phyloP scores from a whole-genome alignment of 208 protist genomes.

The Herpetomonas samuelpessoai region DNA sequence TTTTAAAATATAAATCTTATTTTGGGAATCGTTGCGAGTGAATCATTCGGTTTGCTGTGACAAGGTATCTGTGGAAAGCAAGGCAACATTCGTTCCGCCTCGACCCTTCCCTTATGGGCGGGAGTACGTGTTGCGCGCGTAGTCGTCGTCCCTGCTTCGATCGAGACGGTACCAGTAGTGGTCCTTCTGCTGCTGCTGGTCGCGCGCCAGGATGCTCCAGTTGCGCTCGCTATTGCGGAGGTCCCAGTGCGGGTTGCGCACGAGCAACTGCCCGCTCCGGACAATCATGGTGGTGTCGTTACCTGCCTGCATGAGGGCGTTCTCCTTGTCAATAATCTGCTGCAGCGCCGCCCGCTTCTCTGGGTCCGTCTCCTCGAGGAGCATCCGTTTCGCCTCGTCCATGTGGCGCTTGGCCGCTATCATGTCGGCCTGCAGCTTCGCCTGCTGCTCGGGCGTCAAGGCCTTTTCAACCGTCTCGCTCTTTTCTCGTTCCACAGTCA shows the following conservation, averaged over 20 bases:
- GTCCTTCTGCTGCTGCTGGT: constrained; percentile 89
- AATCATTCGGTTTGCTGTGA: too few relatives aligned
- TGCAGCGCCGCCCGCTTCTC: constrained; percentile 51
- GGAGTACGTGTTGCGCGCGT: constrained; percentile 74
- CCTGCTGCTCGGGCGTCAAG: constrained; percentile 7
- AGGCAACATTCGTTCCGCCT: constrained; percentile 4
- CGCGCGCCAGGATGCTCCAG: constrained; percentile 77
- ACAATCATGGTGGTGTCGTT: constrained; percentile 76
- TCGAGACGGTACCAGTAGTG: constrained; percentile 86
- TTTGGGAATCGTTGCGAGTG: too few relatives aligned
- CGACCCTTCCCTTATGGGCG: constrained; percentile 12
- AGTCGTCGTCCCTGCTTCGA: constrained; percentile 83
- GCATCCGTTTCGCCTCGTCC: constrained; percentile 46
- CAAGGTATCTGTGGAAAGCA: too few relatives aligned
- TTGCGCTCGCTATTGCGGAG: constrained; percentile 88
- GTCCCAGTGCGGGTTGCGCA: constrained; percentile 80
- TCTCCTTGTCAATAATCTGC: constrained; percentile 60
- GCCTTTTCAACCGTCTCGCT: not conserved
- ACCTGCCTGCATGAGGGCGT: constrained; percentile 38
- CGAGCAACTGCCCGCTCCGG: constrained; percentile 65
- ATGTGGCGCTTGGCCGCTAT: constrained; percentile 26
- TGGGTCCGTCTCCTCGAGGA: constrained; percentile 35
- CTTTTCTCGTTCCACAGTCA: constrained; percentile 1
- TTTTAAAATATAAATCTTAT: too few relatives aligned
- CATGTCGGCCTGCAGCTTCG: constrained; percentile 12